Conservation (phyloP, 768 basidiomycete species). For the Hypholoma sublateritium region DNA sequence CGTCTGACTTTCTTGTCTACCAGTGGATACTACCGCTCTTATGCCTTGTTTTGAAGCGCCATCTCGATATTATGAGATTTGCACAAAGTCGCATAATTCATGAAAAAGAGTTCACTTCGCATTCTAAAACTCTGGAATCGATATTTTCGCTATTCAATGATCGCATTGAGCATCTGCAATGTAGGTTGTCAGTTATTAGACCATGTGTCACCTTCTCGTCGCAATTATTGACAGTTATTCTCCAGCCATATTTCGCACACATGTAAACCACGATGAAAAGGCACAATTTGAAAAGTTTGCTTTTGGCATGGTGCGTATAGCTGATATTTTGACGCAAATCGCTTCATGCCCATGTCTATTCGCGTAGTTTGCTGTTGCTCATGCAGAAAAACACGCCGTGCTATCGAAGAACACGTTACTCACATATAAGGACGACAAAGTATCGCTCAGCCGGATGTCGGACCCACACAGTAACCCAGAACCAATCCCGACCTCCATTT, state of each 20-base stretch:
- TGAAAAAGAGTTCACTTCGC: slow-evolving; percentile 4
- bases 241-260: slow-evolving; percentile 9
- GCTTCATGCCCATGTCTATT: neutral
- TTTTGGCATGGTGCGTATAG: slow-evolving; percentile 15
- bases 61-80: slow-evolving; percentile 13
- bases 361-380: slow-evolving; percentile 9
- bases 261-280: slow-evolving; percentile 7
- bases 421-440: neutral
- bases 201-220: neutral
- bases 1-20: neutral
- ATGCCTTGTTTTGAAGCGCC: slow-evolving; percentile 17
- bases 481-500: neutral
- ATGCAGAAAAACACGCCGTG: neutral
- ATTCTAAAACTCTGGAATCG: slow-evolving; percentile 4
- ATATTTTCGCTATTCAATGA: slow-evolving; percentile 14
- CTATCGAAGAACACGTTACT: slow-evolving; percentile 6
- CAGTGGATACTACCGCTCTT: slow-evolving; percentile 23
- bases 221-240: neutral
- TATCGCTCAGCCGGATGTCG: neutral
- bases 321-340: neutral
- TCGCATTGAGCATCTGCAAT: slow-evolving; percentile 8
- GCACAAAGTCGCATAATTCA: slow-evolving; percentile 4
- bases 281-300: slow-evolving; percentile 12
- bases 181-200: neutral
- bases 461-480: neutral